Percentiles rank a stretch among this genome's conserved stretches.
Evolutionary conservation across 108 stramenopile species (phyloP).

Genomic region (Skeletonema marinoi): DNA sequence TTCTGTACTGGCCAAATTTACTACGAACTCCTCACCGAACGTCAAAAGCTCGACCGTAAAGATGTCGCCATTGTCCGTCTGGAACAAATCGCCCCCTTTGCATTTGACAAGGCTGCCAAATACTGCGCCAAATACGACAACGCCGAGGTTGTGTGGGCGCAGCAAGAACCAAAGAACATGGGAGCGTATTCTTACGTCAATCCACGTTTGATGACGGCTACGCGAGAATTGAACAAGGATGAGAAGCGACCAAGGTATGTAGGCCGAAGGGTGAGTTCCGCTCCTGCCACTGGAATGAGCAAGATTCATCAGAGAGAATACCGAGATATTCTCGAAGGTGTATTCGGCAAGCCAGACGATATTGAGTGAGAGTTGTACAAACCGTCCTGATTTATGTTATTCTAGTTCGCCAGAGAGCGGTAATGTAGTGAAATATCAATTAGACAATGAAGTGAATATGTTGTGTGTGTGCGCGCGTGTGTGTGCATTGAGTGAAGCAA

Average conservation of each 20-base stretch:
- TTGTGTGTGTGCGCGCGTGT: not conserved
- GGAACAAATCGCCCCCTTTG: constrained; percentile 99
- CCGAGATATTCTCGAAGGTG: constrained; percentile 82
- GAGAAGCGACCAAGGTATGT: constrained; percentile 94
- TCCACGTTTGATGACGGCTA: constrained; percentile 95
- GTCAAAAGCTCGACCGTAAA: constrained; percentile 74
- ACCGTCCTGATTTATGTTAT: constrained; percentile 1
- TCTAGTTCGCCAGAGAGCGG: constrained; percentile 4
- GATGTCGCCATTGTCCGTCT: constrained; percentile 96
- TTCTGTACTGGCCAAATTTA: constrained; percentile 98
- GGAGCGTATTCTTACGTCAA: constrained; percentile 92
- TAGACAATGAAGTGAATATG: not conserved
- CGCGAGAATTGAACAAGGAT: constrained; percentile 87
- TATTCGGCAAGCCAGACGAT: constrained; percentile 56
- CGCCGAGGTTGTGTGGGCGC: constrained; percentile 96
- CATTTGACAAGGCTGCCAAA: constrained; percentile 93
- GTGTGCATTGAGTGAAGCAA: not conserved
- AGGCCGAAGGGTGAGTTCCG: constrained; percentile 92
- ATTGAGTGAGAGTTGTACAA: not conserved
- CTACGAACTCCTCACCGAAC: constrained; percentile 94
- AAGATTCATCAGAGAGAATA: constrained; percentile 90
- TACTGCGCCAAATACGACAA: constrained; percentile 79
- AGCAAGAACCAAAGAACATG: constrained; percentile 98
- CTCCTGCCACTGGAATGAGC: constrained; percentile 95
- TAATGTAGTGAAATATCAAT: constrained; percentile 6